phyloP scores from a whole-genome alignment of 805 yeast species.

The Nakazawaea pomicola region DNA sequence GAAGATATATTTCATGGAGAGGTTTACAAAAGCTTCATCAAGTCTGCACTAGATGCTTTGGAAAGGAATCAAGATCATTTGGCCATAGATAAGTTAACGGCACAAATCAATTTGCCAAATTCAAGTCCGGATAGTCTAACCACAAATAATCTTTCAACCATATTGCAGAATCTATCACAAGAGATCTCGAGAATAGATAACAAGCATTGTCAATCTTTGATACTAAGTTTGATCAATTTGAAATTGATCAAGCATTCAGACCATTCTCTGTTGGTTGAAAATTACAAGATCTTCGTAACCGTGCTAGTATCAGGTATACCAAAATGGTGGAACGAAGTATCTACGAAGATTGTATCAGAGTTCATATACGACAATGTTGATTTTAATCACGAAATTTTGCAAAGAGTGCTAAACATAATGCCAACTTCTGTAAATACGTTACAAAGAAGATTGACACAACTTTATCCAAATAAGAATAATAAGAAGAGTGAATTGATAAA shows the following conservation, averaged over 20 bases:
- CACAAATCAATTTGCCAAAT: constrained; percentile 51
- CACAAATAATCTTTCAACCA: constrained; percentile 43
- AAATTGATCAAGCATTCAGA: constrained; percentile 53
- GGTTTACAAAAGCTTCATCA: constrained; percentile 37
- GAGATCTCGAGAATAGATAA: constrained; percentile 68
- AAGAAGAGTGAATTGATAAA: constrained; percentile 47
- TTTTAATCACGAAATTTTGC: constrained; percentile 62
- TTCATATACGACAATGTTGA: constrained; percentile 32
- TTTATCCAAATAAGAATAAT: constrained; percentile 79
- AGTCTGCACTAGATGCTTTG: constrained; percentile 64
- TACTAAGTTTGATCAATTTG: constrained; percentile 57
- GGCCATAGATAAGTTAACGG: constrained; percentile 54
- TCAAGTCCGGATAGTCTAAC: constrained; percentile 51
- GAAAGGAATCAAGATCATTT: constrained; percentile 53
- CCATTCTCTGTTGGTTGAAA: constrained; percentile 33
- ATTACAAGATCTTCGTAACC: constrained; percentile 66
- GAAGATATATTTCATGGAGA: constrained; percentile 18
- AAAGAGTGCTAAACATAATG: constrained; percentile 59
- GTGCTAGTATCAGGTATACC: constrained; percentile 84
- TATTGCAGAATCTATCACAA: constrained; percentile 54
- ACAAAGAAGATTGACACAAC: constrained; percentile 48
- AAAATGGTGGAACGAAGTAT: constrained; percentile 86
- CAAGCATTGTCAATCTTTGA: constrained; percentile 43
- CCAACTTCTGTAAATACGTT: constrained; percentile 77
- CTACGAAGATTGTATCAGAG: constrained; percentile 58